phyloP scores from a whole-genome alignment of 805 yeast genomes.

The Starmerella davenportii region DNA sequence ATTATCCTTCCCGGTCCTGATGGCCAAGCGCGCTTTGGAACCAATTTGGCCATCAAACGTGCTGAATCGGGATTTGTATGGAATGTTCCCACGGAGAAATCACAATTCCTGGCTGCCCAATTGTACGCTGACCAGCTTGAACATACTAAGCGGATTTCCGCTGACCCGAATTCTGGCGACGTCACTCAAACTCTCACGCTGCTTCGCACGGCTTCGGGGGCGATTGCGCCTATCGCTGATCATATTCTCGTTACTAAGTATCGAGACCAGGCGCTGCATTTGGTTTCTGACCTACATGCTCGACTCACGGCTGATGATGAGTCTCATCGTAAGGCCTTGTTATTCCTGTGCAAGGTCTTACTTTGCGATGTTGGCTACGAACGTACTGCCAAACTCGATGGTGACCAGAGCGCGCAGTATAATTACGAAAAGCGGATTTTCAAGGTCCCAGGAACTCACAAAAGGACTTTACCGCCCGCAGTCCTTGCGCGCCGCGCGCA shows the following conservation, averaged over 20 bases:
- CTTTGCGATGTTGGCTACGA: conserved; percentile 66
- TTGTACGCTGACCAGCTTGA: conserved; percentile 34
- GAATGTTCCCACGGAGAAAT: conserved; percentile 49
- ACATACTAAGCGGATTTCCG: conserved; percentile 8
- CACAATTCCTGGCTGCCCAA: conserved; percentile 42
- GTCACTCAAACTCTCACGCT: conserved; percentile 15
- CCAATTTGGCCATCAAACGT: conserved; percentile 25
- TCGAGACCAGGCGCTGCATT: no score
- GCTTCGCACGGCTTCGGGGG: conserved; percentile 1
- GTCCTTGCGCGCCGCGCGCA: conserved; percentile 59
- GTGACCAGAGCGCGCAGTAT: conserved; percentile 35
- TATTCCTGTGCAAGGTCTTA: conserved; percentile 57
- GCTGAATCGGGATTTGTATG: conserved; percentile 42
- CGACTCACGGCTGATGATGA: conserved; percentile 46
- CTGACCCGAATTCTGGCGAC: conserved; percentile 10
- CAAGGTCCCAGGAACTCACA: conserved; percentile 36
- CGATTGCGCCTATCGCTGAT: neutral
- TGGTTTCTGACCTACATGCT: conserved; percentile 28
- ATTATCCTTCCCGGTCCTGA: conserved; percentile 4
- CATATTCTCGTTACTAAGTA: neutral
- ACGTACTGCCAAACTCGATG: conserved; percentile 38
- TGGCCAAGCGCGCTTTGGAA: conserved; percentile 24
- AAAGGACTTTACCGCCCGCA: conserved; percentile 60
- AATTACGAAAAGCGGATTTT: conserved; percentile 41
- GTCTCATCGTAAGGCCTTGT: conserved; percentile 38